Evolutionary conservation across 148 eudicot species (phyloP), one percentile per base, ranked within the genome.

Genomic region (Rhododendron ovatum): DNA sequence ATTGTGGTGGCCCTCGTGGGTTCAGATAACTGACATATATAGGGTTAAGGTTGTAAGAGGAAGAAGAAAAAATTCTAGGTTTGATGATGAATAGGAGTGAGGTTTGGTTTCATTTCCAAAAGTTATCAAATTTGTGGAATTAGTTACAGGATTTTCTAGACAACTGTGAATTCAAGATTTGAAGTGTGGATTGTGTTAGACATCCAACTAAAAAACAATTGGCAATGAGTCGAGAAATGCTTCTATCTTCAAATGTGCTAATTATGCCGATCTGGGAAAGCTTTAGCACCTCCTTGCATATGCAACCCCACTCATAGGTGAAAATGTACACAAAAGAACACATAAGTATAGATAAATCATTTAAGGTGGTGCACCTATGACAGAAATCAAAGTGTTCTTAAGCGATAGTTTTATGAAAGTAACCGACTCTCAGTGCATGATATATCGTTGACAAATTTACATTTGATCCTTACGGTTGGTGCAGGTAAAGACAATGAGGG

Each of bases 401-500:
- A 71, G 69, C 37, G 3, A 35, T 24, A 63, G 73, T 81, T 61
- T 73, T 50, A 67, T 61, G 82, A 77, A 55, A 78, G 47, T 73
- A 41, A 10, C 74, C 7, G 79, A 73, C 17, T 13, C 43, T 53
- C n/a, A 57, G 51, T 84, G 1, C 35, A 22, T 84, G 39, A 76
- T 80, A 7, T 63, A 51, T 33, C 4, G 22, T 87, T 79, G 78
- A 63, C 73, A 55, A 39, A 83, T 61, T 67, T 26, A 11, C 28
- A 22, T 53, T 50, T 78, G 74, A 85, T 84, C 84, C 83, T 73
- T 73, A 50, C 63, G 87, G 71, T 84, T 61, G 51, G 67, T 90
- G 78, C 92, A 96, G 98, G 98, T 94, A 79, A 96, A 96, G 89
- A 90, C 96, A 55, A 96, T 96, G 98, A 92, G 98, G 89, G 98